Percentiles rank a stretch among this genome's conserved stretches.
Evolutionary conservation across 306 rosid species (phyloP).

Genomic region (Prunus davidiana): DNA sequence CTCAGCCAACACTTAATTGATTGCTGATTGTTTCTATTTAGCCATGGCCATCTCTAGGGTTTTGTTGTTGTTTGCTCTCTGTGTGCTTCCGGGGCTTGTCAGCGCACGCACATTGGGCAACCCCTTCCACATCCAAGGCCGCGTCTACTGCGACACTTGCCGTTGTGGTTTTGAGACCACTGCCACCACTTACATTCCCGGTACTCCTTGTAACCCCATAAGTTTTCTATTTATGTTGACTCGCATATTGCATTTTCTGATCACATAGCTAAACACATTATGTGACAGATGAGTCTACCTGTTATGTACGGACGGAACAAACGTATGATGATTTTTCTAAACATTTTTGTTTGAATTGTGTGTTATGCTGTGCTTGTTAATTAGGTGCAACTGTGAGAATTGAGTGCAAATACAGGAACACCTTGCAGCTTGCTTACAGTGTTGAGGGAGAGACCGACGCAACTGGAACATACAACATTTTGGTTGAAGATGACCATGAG

Average conservation of each 20-base stretch:
- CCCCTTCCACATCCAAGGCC: conserved; percentile 38
- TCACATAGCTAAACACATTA: too few relatives aligned
- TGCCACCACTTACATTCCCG: conserved; percentile 41
- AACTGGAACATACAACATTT: conserved; percentile 41
- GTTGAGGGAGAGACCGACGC: conserved; percentile 45
- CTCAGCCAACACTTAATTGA: not conserved
- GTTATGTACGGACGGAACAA: too few relatives aligned
- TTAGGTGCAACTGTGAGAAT: conserved; percentile 66
- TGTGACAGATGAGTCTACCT: too few relatives aligned
- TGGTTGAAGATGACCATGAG: conserved; percentile 46
- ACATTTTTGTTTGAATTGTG: too few relatives aligned
- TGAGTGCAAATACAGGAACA: conserved; percentile 48
- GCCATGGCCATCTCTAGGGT: conserved; percentile 8
- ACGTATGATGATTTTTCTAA: too few relatives aligned
- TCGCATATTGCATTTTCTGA: too few relatives aligned
- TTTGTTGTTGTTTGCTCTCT: conserved; percentile 33
- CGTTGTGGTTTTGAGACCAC: conserved; percentile 76
- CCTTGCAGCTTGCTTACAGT: conserved; percentile 26
- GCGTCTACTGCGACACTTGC: conserved; percentile 77
- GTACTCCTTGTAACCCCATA: conserved; percentile 11
- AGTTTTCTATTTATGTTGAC: too few relatives aligned
- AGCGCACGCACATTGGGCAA: conserved; percentile 6
- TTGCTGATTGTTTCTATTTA: not conserved
- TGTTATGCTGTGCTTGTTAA: not conserved
- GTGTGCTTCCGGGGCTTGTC: conserved; percentile 23